phyloP scores from a whole-genome alignment of 179 eudicot genomes.

The Corrigiola litoralis region DNA sequence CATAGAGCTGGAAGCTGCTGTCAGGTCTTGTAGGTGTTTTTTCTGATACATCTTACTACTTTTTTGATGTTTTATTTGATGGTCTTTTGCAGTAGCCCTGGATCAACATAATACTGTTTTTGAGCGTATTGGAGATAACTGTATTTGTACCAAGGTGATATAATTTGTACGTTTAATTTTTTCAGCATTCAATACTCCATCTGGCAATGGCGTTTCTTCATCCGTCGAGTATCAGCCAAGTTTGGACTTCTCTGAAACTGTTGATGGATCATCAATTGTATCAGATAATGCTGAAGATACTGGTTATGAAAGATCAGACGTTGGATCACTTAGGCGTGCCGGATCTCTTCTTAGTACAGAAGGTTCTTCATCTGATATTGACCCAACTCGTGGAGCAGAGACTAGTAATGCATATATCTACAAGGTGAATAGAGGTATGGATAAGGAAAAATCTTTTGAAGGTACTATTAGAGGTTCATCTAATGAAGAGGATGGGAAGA shows the following conservation, averaged over 20 bases:
- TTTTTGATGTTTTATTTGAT: background rate
- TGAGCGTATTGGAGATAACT: background rate
- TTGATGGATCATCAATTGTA: constrained; percentile 46
- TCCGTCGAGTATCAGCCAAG: constrained; percentile 33
- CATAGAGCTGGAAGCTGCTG: constrained; percentile 95
- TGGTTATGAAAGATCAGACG: constrained; percentile 49
- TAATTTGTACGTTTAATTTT: constrained; percentile 10
- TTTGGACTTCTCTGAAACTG: constrained; percentile 36
- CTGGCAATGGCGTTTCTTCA: constrained; percentile 28
- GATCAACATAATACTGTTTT: background rate
- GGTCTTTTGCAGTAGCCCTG: constrained; percentile 11
- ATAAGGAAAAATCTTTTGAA: constrained; percentile 21
- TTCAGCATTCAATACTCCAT: constrained; percentile 64
- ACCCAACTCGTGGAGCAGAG: constrained; percentile 16
- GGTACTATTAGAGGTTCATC: constrained; percentile 21
- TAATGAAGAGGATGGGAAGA: constrained; percentile 25
- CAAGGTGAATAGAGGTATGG: constrained; percentile 8
- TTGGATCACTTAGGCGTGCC: constrained; percentile 43
- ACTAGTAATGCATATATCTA: background rate
- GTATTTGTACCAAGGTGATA: background rate
- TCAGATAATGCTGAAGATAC: constrained; percentile 58
- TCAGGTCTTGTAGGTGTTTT: constrained; percentile 70
- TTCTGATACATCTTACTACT: constrained; percentile 15
- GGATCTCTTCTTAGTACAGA: constrained; percentile 35
- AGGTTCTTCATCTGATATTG: constrained; percentile 29